A percentile compares a stretch with the other conserved stretches of the same genome.
Conservation (phyloP, 2,329 filamentous ascomycete species). For the Sporothrix phasma region DNA sequence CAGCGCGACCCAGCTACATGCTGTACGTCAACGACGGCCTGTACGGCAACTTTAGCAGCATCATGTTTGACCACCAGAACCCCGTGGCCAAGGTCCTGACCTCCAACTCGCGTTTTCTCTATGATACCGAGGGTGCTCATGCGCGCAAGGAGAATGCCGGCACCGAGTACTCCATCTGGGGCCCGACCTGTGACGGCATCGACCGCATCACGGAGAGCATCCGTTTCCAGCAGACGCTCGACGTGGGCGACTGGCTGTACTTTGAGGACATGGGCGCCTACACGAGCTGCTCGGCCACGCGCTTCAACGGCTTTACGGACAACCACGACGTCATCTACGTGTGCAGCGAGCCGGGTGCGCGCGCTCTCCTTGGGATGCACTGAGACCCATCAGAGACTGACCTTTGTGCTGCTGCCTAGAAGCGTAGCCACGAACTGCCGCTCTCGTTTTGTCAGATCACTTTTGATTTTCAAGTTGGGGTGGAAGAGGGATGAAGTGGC, state of each 20-base stretch:
- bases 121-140: slow-evolving; percentile 34
- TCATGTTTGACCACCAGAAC: slow-evolving; percentile 98
- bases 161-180: slow-evolving; percentile 92
- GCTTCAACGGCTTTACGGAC: slow-evolving; percentile 95
- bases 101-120: slow-evolving; percentile 46
- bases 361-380: slow-evolving; percentile 50
- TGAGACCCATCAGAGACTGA: background rate
- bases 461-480: background rate
- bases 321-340: slow-evolving; percentile 89
- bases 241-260: slow-evolving; percentile 96
- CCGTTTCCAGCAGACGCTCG: slow-evolving; percentile 63
- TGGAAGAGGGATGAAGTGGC: background rate
- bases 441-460: background rate
- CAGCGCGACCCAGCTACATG: slow-evolving; percentile 69
- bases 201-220: slow-evolving; percentile 83
- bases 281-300: slow-evolving; percentile 93
- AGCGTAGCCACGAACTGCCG: too few species aligned
- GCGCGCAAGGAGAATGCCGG: slow-evolving; percentile 29
- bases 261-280: slow-evolving; percentile 99
- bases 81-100: slow-evolving; percentile 75
- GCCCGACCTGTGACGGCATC: slow-evolving; percentile 94
- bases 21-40: slow-evolving; percentile 95
- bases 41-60: slow-evolving; percentile 97
- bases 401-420: too few species aligned
- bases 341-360: slow-evolving; percentile 82